Evolutionary conservation across 2,329 filamentous ascomycete species (phyloP), one percentile per base, ranked within the genome.

Genomic region (Cadophora sp.): DNA sequence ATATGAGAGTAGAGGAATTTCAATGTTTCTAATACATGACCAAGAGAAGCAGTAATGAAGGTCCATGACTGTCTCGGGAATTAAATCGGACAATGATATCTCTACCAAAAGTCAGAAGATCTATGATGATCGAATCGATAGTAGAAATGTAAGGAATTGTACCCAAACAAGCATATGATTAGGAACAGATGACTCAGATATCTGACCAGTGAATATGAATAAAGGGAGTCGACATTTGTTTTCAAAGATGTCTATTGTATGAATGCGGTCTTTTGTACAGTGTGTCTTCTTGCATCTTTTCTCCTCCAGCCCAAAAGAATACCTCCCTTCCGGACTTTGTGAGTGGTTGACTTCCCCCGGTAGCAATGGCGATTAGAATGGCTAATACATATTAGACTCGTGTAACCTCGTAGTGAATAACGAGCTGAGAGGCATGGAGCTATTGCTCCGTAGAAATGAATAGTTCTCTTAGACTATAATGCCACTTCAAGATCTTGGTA

Each of bases 221-320:
- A 16, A n/a, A 60, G 9, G 6, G 12, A 22, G 40, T 31, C 29
- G 16, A 24, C 22, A n/a, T 27, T 22, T 61, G 48, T 60, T 27
- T 62, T 62, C 16, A 61, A 64, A 61, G 62, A 60, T 56, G 68
- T 73, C 69, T 72, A 73, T 73, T 68, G 62, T 67, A 66, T 68
- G 64, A 46, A 31, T 61, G 43, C 34, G 48, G 62, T 70, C 65
- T 70, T 73, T 73, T 67, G 67, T 73, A 73, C 67, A 72, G 55
- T 43, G 68, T 58, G 67, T 65, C 62, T 59, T 34, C 37, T 63
- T 66, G 55, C 31, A 58, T 50, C 55, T 34, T n/a, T 40, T 14
- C 31, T 37, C 22, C 22, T 43, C 50, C n/a, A 55, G 34, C 62
- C 68, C 65, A n/a, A 64, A 61, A 59, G 4, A 16, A 43, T 63